These are phyloP conservation scores for Cinnamomum micranthum DNA, from an alignment of 164 flowering plant genomes.

Conservation along the genomic window DNA sequence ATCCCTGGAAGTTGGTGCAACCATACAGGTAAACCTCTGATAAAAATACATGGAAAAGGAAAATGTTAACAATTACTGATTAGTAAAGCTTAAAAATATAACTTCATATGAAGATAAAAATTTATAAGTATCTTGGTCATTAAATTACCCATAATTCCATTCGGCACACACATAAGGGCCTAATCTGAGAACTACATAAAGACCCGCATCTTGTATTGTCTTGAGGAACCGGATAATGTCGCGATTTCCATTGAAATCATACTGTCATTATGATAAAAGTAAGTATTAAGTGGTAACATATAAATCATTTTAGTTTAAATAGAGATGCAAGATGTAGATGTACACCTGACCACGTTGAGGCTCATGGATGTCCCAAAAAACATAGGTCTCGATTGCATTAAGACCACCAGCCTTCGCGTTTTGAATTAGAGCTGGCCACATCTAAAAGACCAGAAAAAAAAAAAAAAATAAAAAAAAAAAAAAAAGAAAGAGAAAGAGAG, in stretches of 20 bases:
- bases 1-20: conserved; percentile 40
- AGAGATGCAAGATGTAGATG: neutral
- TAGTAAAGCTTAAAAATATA: neutral
- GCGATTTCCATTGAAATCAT: conserved; percentile 1
- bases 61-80: neutral
- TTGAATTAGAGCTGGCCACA: conserved; percentile 13
- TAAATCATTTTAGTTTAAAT: neutral
- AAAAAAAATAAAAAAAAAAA: too few species aligned
- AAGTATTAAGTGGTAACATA: neutral
- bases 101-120: neutral
- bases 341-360: conserved; percentile 7
- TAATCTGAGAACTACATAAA: conserved; percentile 3
- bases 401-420: conserved; percentile 12
- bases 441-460: neutral
- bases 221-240: conserved; percentile 5
- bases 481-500: too few species aligned
- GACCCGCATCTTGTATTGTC: conserved; percentile 8
- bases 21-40: conserved; percentile 33
- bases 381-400: conserved; percentile 13
- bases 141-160: conserved; percentile 13
- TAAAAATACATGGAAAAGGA: neutral
- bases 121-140: neutral
- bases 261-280: neutral
- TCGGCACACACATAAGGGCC: conserved; percentile 13
- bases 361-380: conserved; percentile 14